These are phyloP conservation scores for Secale cereale DNA, from an alignment of 176 grass and related monocot genomes.

Conservation along the genomic window DNA sequence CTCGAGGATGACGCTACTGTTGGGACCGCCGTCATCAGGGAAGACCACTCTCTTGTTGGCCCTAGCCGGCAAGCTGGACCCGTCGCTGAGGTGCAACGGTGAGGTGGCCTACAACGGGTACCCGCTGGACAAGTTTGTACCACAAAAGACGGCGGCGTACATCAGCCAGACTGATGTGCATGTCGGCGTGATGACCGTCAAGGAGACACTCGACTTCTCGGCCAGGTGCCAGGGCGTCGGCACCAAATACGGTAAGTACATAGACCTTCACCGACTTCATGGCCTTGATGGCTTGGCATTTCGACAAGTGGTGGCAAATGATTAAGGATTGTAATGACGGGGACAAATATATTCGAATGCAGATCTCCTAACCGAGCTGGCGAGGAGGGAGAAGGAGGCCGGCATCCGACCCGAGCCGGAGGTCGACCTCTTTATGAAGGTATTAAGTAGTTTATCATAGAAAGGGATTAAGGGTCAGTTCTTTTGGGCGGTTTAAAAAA, in stretches of 20 bases:
- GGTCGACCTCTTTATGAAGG: constrained; percentile 99
- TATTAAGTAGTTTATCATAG: no score
- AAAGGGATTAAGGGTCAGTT: no score
- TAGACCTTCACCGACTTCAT: background rate
- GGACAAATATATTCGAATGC: background rate
- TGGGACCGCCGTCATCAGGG: constrained; percentile 92
- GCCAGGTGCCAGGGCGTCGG: constrained; percentile 94
- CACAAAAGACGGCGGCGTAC: constrained; percentile 95
- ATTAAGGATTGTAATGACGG: background rate
- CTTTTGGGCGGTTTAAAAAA: no score
- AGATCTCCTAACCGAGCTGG: constrained; percentile 90
- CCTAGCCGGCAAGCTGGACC: constrained; percentile 86
- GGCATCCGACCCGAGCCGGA: constrained; percentile 87
- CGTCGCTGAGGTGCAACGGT: constrained; percentile 41
- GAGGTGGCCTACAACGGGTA: constrained; percentile 86
- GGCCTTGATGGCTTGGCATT: background rate
- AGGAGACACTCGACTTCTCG: constrained; percentile 97
- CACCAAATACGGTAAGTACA: constrained; percentile 60
- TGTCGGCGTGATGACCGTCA: constrained; percentile 89
- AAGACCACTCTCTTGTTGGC: constrained; percentile 89
- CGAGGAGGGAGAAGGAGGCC: constrained; percentile 75
- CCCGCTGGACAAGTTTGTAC: constrained; percentile 62
- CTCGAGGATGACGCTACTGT: constrained; percentile 79
- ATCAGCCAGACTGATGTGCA: constrained; percentile 98
- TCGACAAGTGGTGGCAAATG: background rate